Evolutionary conservation across 202 grass and related monocot genomes (phyloP), one percentile per base, ranked within the genome.

Genomic region (Brachypodium distachyon): DNA sequence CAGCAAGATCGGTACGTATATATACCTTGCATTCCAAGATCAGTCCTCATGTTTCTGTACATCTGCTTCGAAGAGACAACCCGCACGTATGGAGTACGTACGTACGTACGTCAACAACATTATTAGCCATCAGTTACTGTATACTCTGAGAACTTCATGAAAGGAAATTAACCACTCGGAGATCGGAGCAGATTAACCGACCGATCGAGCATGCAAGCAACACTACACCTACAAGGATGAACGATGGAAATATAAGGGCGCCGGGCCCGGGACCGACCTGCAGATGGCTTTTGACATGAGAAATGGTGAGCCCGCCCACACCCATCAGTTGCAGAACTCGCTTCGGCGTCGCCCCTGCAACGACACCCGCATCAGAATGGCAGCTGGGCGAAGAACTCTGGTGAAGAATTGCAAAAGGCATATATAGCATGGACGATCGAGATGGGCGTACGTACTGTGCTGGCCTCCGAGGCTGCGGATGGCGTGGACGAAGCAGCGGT

Each of bases 21-120:
- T 22, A 32, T 85, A 97, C 95, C 95, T 94, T 77, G 87, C 62
- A 84, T 92, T 82, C 79, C 87, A 53, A 77, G 62, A 77, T 94
- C 91, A 74, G 81, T 94, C 75, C 85, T 97, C 95, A 92, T 90
- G 84, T 93, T 94, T 52, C 95, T 94, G 81, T 94, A 97, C 95
- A 94, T 85, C 95, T 97, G 89, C 43, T 87, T 42, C 67, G 46
- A 70, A 26, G 19, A 54, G 33, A 92, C n/a, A 46, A 41, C 25
- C 6, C 44, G n/a, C n/a, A n/a, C n/a, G n/a, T n/a, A n/a, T n/a
- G n/a, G n/a, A n/a, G n/a, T n/a, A n/a, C n/a, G n/a, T n/a, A n/a
- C n/a, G n/a, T n/a, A n/a, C n/a, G n/a, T n/a, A n/a, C n/a, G n/a
- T n/a, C n/a, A n/a, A n/a, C n/a, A 36, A 38, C 5, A 54, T 36